Conservation (phyloP, 116 monocot genomes). For the Papilionanthe hybrid region DNA sequence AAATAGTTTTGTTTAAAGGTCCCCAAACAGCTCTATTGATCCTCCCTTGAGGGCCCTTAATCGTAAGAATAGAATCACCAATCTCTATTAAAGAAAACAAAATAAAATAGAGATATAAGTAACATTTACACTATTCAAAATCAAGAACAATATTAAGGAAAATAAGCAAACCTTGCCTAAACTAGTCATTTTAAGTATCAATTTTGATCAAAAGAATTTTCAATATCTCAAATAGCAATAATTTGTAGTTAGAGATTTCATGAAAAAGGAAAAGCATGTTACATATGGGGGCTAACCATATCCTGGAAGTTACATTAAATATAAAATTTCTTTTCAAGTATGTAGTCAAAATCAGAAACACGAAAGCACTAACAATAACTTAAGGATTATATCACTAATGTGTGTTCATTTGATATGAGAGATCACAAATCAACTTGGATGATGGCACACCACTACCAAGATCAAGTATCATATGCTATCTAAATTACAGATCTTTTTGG, state of each 20-base stretch:
- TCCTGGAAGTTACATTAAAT: too few relatives aligned
- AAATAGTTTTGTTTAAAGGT: conserved; percentile 88
- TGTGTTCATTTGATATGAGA: not conserved
- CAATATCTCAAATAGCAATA: not conserved
- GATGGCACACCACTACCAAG: too few relatives aligned
- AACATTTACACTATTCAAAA: not conserved
- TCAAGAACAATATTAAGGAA: not conserved
- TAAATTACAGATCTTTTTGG: too few relatives aligned
- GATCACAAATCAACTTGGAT: not conserved
- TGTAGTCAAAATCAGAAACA: too few relatives aligned
- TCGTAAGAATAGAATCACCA: conserved; percentile 64
- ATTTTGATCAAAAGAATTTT: not conserved
- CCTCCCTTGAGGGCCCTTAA: conserved; percentile 80
- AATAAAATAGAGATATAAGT: not conserved
- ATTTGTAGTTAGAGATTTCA: not conserved
- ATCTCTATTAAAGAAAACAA: conserved; percentile 45
- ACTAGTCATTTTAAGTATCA: not conserved
- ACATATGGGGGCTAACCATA: too few relatives aligned
- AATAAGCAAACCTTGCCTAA: not conserved
- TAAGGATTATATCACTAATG: not conserved
- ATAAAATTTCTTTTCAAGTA: too few relatives aligned
- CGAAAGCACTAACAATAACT: too few relatives aligned
- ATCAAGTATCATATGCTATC: too few relatives aligned
- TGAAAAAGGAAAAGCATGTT: not conserved
- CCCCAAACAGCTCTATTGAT: conserved; percentile 97